Conservation (phyloP, 2,329 filamentous ascomycete genomes). For the Waltergamsia citrina region DNA sequence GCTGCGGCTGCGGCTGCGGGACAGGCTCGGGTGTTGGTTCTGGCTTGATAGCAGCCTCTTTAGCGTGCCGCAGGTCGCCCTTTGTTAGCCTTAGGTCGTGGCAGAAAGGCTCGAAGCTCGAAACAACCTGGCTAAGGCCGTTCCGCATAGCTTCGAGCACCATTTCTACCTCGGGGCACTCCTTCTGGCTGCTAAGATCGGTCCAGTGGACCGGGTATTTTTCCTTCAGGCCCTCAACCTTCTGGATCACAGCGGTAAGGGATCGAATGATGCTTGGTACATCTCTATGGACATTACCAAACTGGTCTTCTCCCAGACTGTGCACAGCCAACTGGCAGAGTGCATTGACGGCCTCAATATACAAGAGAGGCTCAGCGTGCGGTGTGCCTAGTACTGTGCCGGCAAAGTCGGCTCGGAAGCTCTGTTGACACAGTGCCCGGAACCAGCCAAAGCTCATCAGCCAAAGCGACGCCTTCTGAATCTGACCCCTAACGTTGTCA, state of each 20-base stretch:
- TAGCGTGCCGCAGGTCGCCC: conserved; percentile 65
- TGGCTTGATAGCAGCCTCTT: conserved; percentile 44
- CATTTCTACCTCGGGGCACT: conserved; percentile 59
- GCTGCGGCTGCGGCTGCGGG: neutral
- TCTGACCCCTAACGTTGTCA: conserved; percentile 36
- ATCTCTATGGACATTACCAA: conserved; percentile 77
- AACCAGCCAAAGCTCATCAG: conserved; percentile 40
- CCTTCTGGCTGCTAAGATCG: conserved; percentile 50
- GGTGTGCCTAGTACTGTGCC: conserved; percentile 65
- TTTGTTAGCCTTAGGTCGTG: conserved; percentile 58
- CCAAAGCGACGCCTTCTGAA: conserved; percentile 35
- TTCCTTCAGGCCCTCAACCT: conserved; percentile 58
- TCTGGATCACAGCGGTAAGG: conserved; percentile 58
- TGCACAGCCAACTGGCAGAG: conserved; percentile 60
- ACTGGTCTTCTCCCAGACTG: conserved; percentile 72
- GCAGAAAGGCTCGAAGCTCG: conserved; percentile 66
- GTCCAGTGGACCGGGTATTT: conserved; percentile 65
- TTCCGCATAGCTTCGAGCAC: conserved; percentile 56
- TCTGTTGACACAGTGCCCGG: conserved; percentile 61
- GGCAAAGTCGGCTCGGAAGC: conserved; percentile 55
- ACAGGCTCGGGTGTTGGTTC: conserved; percentile 11
- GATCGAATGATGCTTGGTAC: conserved; percentile 65
- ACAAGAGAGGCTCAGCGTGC: conserved; percentile 57
- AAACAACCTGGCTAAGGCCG: conserved; percentile 56
- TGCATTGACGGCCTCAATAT: conserved; percentile 63